These are phyloP conservation scores for Logfia minima DNA, from an alignment of 129 eudicot genomes.

Conservation along the genomic window DNA sequence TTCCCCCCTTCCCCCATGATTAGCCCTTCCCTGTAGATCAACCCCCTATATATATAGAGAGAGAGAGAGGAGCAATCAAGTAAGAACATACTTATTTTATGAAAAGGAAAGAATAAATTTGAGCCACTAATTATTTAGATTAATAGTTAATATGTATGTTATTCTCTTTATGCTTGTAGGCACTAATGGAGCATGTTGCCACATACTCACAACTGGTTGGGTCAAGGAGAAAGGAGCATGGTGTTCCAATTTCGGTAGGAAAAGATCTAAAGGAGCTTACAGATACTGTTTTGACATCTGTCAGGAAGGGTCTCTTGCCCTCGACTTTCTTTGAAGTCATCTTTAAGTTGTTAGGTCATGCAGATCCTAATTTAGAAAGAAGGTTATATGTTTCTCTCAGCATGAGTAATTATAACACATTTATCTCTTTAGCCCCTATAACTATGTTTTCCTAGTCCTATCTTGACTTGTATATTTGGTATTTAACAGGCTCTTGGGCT, in stretches of 20 bases:
- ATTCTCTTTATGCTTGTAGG: conserved; percentile 33
- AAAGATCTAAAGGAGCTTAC: conserved; percentile 69
- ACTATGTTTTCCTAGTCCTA: neutral
- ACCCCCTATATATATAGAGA: no score
- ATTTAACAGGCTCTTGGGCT: conserved; percentile 73
- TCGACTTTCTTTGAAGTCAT: conserved; percentile 59
- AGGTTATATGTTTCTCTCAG: conserved; percentile 43
- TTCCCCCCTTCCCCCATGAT: no score
- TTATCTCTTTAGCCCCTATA: neutral
- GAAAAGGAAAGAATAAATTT: no score
- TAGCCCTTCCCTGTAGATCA: no score
- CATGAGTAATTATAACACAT: neutral
- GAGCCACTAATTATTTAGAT: no score
- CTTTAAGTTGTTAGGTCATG: conserved; percentile 47
- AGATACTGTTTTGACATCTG: conserved; percentile 45
- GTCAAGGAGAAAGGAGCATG: conserved; percentile 48
- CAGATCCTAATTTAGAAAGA: conserved; percentile 54
- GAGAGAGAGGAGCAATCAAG: no score
- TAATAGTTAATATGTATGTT: no score
- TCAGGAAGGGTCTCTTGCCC: conserved; percentile 59
- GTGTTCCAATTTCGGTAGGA: conserved; percentile 40
- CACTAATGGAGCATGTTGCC: conserved; percentile 67
- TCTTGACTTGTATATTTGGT: conserved; percentile 16
- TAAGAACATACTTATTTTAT: no score
- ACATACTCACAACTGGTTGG: conserved; percentile 59